A percentile compares a stretch with the other conserved stretches of the same genome.
These are phyloP conservation scores for Ambrosiella beaveri DNA, from an alignment of 2,329 filamentous ascomycete genomes.

Conservation along the genomic window DNA sequence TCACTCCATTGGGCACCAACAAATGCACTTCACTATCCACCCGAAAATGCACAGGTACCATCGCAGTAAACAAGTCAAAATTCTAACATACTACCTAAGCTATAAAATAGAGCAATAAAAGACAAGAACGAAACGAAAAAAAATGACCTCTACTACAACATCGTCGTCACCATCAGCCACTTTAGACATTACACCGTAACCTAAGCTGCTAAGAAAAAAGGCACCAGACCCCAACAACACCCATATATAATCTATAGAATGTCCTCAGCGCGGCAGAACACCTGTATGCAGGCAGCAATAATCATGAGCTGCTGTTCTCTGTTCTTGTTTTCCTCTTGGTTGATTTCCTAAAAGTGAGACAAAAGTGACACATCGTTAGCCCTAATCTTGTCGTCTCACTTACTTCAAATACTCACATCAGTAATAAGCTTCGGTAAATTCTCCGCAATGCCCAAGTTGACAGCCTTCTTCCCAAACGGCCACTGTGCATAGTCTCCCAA, in stretches of 20 bases:
- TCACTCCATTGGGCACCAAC: too few relatives aligned
- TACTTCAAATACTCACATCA: constrained; percentile 35
- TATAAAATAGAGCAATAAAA: too few relatives aligned
- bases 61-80: too few relatives aligned
- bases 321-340: constrained; percentile 52
- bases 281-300: constrained; percentile 86
- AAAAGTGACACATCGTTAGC: constrained; percentile 14
- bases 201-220: too few relatives aligned
- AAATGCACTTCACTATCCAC: too few relatives aligned
- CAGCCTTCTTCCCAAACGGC: constrained; percentile 79
- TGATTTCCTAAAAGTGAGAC: constrained; percentile 45
- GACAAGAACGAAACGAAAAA: too few relatives aligned
- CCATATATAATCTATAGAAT: constrained; percentile 43
- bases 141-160: too few relatives aligned
- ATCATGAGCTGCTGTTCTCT: constrained; percentile 95
- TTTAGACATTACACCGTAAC: too few relatives aligned
- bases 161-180: too few relatives aligned
- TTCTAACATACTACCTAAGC: too few relatives aligned
- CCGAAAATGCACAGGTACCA: too few relatives aligned
- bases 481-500: constrained; percentile 93
- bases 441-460: constrained; percentile 67
- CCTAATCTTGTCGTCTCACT: neutral
- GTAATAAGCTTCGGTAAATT: constrained; percentile 76
- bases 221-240: too few relatives aligned
- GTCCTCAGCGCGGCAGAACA: constrained; percentile 94